Base-by-base conservation (phyloP, 495 filamentous ascomycete genomes). In the Tuber indicum region DNA sequence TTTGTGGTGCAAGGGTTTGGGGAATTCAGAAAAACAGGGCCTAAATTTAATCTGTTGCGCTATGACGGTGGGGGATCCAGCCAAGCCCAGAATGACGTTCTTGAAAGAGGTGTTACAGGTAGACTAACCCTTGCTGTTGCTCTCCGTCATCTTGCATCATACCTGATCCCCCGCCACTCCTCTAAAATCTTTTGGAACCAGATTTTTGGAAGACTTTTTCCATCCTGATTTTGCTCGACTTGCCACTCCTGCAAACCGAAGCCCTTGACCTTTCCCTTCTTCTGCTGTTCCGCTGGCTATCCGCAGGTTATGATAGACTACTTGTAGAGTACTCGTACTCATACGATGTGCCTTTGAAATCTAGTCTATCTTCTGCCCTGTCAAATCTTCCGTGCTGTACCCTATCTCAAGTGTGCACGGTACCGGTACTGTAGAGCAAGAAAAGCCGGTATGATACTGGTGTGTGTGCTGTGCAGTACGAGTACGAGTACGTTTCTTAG, bases 61-160 rank as follows among this genome's bases (percentile, higher is more conserved):
- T 2, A 66, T 66, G 58, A 66, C 58, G 58, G 58, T n/a, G 58
- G 26, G 58, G 58, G 23, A 32, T 66, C 26, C 32, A 32, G 58
- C 58, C 58, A 66, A 66, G 58, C 58, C 58, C 1, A 16, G 14
- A 66, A 66, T 66, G 58, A 66, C 58, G 58, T 66, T 66, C 12
- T 32, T 32, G 26, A 66, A n/a, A 32, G 58, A 26, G 26, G 58
- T 32, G 58, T 66, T 17, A 41, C 3, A 41, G 3, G 2, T 41
- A 41, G 3, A 41, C 3, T 41, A 1, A 66, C 26, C 58, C 58
- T 32, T 66, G 58, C 26, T 6, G 26, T 66, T 66, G 58, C 58
- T 3, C 58, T 66, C 58, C 58, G 58, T 66, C 58, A 66, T 66
- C 58, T 66, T 66, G 58, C 58, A 66, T 66, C 58, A 66, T 66